Percentiles rank a stretch among this genome's conserved stretches.
phyloP scores from a whole-genome alignment of 139 green algal species.

The Parachlorella kessleri region DNA sequence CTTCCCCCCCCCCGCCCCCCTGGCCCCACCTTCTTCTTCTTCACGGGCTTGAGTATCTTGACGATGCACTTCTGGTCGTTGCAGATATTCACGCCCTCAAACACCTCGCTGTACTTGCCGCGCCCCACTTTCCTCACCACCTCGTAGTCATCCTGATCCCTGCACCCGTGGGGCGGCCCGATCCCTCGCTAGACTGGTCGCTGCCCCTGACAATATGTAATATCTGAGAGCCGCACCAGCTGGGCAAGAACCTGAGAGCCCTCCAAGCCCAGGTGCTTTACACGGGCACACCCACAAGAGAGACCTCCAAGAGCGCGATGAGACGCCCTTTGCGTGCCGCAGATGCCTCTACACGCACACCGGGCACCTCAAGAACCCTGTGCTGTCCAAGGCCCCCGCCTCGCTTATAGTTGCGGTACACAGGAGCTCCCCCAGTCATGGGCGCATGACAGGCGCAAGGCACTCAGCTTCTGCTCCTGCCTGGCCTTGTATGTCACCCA shows the following conservation, averaged over 20 bases:
- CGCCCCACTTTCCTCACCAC: slow-evolving; percentile 95
- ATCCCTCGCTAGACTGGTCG: background rate
- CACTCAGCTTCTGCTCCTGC: too few species aligned
- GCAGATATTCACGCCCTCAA: slow-evolving; percentile 90
- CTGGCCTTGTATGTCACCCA: too few species aligned
- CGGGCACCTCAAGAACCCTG: background rate
- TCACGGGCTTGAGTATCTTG: slow-evolving; percentile 99
- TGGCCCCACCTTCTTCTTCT: slow-evolving; percentile 97
- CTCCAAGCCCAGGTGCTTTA: too few species aligned
- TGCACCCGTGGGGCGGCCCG: slow-evolving; percentile 10
- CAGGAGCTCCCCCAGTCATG: too few species aligned
- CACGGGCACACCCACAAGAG: too few species aligned
- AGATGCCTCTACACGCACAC: background rate
- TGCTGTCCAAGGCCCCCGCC: background rate
- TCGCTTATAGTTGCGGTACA: too few species aligned
- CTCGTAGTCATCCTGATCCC: slow-evolving; percentile 95
- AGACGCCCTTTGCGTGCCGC: background rate
- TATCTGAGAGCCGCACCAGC: too few species aligned
- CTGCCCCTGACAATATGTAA: too few species aligned
- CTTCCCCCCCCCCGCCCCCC: background rate
- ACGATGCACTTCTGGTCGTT: slow-evolving; percentile 89
- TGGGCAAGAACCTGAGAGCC: too few species aligned
- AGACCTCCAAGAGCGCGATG: background rate
- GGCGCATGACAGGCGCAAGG: background rate
- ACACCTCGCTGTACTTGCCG: slow-evolving; percentile 99